Evolutionary conservation across 2,329 filamentous ascomycete species (phyloP).

Genomic region (Diplodia corticola): DNA sequence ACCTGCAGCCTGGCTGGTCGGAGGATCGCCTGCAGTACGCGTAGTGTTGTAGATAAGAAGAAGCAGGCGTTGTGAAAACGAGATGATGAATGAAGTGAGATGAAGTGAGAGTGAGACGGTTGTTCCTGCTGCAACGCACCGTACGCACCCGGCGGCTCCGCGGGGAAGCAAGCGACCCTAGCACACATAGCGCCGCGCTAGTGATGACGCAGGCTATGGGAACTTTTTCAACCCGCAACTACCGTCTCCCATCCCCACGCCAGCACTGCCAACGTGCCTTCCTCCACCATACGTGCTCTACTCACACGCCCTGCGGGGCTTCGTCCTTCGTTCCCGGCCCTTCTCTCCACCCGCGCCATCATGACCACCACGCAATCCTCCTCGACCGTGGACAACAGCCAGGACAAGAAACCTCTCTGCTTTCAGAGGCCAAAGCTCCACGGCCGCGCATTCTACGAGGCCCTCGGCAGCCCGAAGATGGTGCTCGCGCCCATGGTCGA

Average conservation of each 20-base stretch:
- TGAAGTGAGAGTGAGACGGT: background rate
- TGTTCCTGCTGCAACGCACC: background rate
- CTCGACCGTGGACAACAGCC: background rate
- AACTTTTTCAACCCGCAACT: conserved; percentile 1
- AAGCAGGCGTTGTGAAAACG: background rate
- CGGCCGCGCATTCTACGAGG: conserved; percentile 91
- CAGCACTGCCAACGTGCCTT: background rate
- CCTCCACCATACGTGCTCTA: conserved; percentile 11
- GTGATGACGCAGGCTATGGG: background rate
- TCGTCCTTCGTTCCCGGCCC: background rate
- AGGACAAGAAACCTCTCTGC: conserved; percentile 15
- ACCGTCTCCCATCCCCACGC: background rate
- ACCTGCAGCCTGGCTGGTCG: conserved; percentile 22
- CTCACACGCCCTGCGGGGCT: conserved; percentile 14
- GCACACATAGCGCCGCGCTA: conserved; percentile 16
- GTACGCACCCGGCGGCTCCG: background rate
- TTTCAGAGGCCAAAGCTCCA: conserved; percentile 60
- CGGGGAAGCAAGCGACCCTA: background rate
- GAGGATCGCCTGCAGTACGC: conserved; percentile 23
- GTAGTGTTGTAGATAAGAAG: background rate
- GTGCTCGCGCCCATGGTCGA: conserved; percentile 98
- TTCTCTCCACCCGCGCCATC: background rate
- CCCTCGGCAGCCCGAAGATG: conserved; percentile 85
- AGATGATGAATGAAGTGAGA: background rate
- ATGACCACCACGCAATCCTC: background rate